A percentile compares a stretch with the other conserved stretches of the same genome.
Evolutionary conservation across 2,329 filamentous ascomycete species (phyloP).

Genomic region (Trichophyton schoenleinii): DNA sequence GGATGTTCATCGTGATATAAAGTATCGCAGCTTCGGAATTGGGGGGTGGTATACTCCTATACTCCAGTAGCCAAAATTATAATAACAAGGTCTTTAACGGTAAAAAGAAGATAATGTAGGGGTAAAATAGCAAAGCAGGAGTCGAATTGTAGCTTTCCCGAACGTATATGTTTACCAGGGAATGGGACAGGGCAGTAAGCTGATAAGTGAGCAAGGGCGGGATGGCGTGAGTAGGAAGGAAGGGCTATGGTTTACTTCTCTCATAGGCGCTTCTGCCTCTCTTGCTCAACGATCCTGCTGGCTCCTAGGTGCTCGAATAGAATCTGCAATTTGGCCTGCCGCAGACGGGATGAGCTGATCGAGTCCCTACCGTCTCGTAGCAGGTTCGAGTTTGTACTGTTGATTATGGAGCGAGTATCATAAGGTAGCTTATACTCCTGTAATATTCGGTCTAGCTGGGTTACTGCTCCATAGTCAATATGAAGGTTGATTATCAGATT

Average conservation of each 20-base stretch:
- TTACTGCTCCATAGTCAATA: constrained; percentile 6
- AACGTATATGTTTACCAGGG: not conserved
- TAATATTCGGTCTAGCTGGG: constrained; percentile 19
- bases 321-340: constrained; percentile 16
- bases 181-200: not conserved
- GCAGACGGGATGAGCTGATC: constrained; percentile 10
- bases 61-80: not conserved
- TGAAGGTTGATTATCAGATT: not conserved
- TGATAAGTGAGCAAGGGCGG: not conserved
- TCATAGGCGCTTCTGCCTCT: not conserved
- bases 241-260: not conserved
- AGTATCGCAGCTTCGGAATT: not conserved
- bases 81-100: not conserved
- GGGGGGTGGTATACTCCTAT: not conserved
- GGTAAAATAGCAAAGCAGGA: not conserved
- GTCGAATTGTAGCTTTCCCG: not conserved
- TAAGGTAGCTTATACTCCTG: constrained; percentile 16
- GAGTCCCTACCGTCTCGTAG: constrained; percentile 5
- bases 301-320: constrained; percentile 17
- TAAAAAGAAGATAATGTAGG: not conserved
- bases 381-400: constrained; percentile 1
- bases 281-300: constrained; percentile 13
- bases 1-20: not conserved
- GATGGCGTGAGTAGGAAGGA: no score
- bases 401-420: constrained; percentile 12